These are phyloP conservation scores for Tylopilus sp. DNA, from an alignment of 768 basidiomycete species.

Conservation along the genomic window DNA sequence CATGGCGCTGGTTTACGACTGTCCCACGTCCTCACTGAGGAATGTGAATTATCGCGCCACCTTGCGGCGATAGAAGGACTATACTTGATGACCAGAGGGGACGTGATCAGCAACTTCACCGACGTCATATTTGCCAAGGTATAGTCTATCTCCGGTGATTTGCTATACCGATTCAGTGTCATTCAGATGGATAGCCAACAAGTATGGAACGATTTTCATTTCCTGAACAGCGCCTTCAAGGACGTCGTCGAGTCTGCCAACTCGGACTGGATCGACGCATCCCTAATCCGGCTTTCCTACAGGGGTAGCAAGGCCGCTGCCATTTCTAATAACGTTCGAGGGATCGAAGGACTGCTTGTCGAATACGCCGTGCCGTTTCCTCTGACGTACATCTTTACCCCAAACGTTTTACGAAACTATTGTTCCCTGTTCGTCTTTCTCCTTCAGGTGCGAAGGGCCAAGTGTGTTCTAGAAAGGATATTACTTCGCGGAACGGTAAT, in stretches of 20 bases:
- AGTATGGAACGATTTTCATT: constrained; percentile 79
- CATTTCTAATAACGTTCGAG: constrained; percentile 55
- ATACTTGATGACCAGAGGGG: constrained; percentile 75
- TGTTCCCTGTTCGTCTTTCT: constrained; percentile 68
- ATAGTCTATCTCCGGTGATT: neutral
- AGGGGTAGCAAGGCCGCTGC: constrained; percentile 45
- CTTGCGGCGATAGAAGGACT: constrained; percentile 62
- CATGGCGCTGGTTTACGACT: constrained; percentile 48
- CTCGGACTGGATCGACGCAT: constrained; percentile 57
- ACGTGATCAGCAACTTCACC: constrained; percentile 69
- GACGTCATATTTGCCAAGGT: constrained; percentile 77
- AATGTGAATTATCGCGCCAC: constrained; percentile 65
- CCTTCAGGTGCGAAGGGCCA: constrained; percentile 71
- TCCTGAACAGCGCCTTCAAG: constrained; percentile 72
- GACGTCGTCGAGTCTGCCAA: constrained; percentile 57
- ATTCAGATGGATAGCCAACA: constrained; percentile 70
- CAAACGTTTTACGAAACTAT: constrained; percentile 53
- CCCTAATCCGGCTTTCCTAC: constrained; percentile 71
- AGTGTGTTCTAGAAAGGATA: constrained; percentile 66
- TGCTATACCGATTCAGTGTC: neutral
- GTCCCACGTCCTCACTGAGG: constrained; percentile 56
- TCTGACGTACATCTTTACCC: constrained; percentile 71
- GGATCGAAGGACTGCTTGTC: constrained; percentile 62
- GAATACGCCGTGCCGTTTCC: constrained; percentile 85
- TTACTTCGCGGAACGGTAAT: constrained; percentile 53